Evolutionary conservation across 805 yeast species (phyloP).

Genomic region (Hanseniaspora valbyensis): DNA sequence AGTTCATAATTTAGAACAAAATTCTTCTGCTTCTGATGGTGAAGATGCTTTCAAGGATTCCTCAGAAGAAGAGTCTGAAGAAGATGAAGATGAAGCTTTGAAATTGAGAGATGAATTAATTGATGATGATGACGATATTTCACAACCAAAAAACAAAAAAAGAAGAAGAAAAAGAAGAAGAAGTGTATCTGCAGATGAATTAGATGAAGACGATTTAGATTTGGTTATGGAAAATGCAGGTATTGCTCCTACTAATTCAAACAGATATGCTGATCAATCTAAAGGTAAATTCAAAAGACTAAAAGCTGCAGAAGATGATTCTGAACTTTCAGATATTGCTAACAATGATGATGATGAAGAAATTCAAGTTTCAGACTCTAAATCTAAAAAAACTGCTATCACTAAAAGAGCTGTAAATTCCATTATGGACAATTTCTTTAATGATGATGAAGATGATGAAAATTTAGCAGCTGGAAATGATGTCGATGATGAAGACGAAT

Average conservation of each 20-base stretch:
- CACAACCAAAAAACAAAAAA: constrained; percentile 31
- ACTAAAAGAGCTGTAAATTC: constrained; percentile 20
- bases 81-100: constrained; percentile 69
- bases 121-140: constrained; percentile 28
- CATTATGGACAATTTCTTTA: constrained; percentile 34
- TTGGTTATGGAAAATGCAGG: constrained; percentile 85
- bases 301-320: constrained; percentile 38
- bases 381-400: constrained; percentile 18
- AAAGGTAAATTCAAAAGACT: constrained; percentile 58
- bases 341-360: constrained; percentile 32
- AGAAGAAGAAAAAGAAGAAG: constrained; percentile 36
- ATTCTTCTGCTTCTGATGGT: constrained; percentile 35
- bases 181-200: constrained; percentile 47
- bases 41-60: constrained; percentile 58
- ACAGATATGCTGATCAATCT: constrained; percentile 26
- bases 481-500: constrained; percentile 48
- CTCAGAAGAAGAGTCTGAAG: constrained; percentile 76
- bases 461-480: constrained; percentile 21
- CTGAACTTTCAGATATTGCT: background rate
- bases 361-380: constrained; percentile 16
- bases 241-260: constrained; percentile 38
- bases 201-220: constrained; percentile 93
- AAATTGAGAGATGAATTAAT: constrained; percentile 83
- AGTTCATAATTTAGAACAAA: constrained; percentile 19
- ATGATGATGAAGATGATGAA: constrained; percentile 30